phyloP scores from a whole-genome alignment of 2,329 filamentous ascomycete species.

The Monosporascus sp. region DNA sequence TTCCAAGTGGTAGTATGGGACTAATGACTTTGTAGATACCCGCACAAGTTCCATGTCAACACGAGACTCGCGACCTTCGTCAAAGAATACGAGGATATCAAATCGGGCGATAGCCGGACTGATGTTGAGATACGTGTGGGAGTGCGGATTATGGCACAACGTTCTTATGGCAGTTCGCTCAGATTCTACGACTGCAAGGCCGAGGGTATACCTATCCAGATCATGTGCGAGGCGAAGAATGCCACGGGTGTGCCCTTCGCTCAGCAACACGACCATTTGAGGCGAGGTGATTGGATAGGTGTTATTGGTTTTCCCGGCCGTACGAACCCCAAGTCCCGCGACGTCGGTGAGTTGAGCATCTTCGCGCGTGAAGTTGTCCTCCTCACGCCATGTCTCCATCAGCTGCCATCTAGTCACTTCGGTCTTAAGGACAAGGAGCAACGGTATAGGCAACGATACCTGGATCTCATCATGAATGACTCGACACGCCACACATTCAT shows the following conservation, averaged over 20 bases:
- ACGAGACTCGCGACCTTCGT: conserved; percentile 75
- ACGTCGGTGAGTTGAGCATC: conserved; percentile 92
- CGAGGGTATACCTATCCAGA: conserved; percentile 67
- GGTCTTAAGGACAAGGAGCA: conserved; percentile 95
- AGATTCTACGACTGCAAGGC: conserved; percentile 42
- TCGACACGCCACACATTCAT: conserved; percentile 76
- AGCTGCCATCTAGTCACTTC: conserved; percentile 84
- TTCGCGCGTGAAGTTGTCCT: conserved; percentile 83
- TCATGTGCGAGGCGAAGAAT: conserved; percentile 84
- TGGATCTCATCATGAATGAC: conserved; percentile 97
- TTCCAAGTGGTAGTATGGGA: conserved; percentile 41
- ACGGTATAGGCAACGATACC: conserved; percentile 85
- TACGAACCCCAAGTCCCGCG: conserved; percentile 80
- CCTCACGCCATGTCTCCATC: conserved; percentile 85
- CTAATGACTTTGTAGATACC: conserved; percentile 54
- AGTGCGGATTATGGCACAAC: no score
- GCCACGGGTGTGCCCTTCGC: conserved; percentile 68
- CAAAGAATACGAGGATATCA: conserved; percentile 71
- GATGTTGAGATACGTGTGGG: conserved; percentile 60
- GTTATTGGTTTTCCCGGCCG: conserved; percentile 78
- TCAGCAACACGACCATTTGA: conserved; percentile 82
- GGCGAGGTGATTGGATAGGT: conserved; percentile 89
- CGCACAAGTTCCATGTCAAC: conserved; percentile 86
- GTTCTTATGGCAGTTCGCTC: no score
- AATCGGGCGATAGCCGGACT: conserved; percentile 91